Conservation (phyloP, 192 early-diverging fungal species). For the Dimargaris verticillata region DNA sequence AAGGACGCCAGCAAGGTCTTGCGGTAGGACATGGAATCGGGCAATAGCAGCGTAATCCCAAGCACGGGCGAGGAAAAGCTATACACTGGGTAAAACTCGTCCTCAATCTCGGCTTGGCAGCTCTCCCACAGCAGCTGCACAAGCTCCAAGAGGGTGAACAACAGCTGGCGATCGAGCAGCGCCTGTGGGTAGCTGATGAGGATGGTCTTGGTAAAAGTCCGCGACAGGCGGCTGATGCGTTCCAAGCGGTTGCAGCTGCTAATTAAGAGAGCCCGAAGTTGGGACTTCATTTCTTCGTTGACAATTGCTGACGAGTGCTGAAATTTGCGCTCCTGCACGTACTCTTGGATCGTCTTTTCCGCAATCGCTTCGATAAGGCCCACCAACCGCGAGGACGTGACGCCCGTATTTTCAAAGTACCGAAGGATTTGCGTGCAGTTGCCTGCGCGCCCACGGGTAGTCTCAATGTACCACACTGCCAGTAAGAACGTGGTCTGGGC, state of each 20-base stretch:
- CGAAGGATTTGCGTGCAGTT: constrained; percentile 52
- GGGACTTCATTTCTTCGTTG: constrained; percentile 16
- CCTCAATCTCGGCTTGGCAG: constrained; percentile 57
- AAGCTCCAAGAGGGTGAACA: constrained; percentile 66
- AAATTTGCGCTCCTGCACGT: constrained; percentile 5
- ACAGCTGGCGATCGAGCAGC: constrained; percentile 52
- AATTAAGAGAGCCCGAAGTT: constrained; percentile 45
- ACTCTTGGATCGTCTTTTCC: constrained; percentile 28
- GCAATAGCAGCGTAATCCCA: constrained; percentile 45
- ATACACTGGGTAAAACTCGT: constrained; percentile 60
- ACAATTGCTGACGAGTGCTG: constrained; percentile 8
- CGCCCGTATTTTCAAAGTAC: constrained; percentile 77
- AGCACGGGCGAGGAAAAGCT: constrained; percentile 44
- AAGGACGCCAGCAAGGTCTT: constrained; percentile 42
- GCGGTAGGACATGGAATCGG: constrained; percentile 57
- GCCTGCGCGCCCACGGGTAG: constrained; percentile 48
- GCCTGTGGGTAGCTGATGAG: constrained; percentile 51
- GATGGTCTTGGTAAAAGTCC: constrained; percentile 42
- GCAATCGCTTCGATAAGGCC: constrained; percentile 62
- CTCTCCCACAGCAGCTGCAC: constrained; percentile 63
- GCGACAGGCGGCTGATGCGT: constrained; percentile 46
- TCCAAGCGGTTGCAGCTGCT: constrained; percentile 49
- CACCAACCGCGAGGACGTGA: constrained; percentile 56
- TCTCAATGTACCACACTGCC: constrained; percentile 70
- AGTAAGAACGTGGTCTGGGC: constrained; percentile 65